Conservation (phyloP, 2,329 filamentous ascomycete species). For the Paraphaeosphaeria minitans region DNA sequence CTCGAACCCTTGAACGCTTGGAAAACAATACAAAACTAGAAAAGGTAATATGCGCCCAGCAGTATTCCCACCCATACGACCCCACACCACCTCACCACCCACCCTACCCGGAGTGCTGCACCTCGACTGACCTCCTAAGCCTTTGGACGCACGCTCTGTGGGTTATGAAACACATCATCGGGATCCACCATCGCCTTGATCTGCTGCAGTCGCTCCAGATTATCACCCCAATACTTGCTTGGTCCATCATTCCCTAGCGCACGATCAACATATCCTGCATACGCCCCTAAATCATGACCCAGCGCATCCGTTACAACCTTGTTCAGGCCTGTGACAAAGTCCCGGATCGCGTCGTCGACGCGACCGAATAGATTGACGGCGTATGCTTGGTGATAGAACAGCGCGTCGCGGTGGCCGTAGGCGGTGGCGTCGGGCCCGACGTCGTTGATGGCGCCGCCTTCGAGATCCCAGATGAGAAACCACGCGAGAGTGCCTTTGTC, state of each 20-base stretch:
- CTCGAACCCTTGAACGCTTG: too few species aligned
- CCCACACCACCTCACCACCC: neutral
- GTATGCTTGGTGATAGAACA: constrained; percentile 47
- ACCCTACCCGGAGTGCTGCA: neutral
- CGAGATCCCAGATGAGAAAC: constrained; percentile 45
- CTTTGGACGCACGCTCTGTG: constrained; percentile 35
- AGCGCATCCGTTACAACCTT: constrained; percentile 41
- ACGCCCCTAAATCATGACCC: constrained; percentile 50
- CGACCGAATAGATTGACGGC: constrained; percentile 39
- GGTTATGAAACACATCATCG: constrained; percentile 44
- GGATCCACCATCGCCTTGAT: constrained; percentile 51
- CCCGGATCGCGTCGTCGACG: constrained; percentile 43
- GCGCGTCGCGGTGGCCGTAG: constrained; percentile 39
- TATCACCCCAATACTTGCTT: constrained; percentile 53
- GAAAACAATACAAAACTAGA: neutral
- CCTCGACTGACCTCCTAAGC: neutral
- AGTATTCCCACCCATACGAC: neutral
- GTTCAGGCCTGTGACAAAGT: constrained; percentile 50
- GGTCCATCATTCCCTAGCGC: constrained; percentile 51
- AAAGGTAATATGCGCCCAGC: constrained; percentile 3
- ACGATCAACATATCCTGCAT: constrained; percentile 60
- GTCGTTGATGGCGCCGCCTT: constrained; percentile 41
- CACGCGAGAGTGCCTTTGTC: constrained; percentile 41
- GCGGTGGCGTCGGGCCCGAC: constrained; percentile 38
- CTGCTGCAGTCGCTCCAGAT: constrained; percentile 40